Evolutionary conservation across 441 rosid species (phyloP), one percentile per base, ranked within the genome.

Genomic region (Erysimum pusillum): DNA sequence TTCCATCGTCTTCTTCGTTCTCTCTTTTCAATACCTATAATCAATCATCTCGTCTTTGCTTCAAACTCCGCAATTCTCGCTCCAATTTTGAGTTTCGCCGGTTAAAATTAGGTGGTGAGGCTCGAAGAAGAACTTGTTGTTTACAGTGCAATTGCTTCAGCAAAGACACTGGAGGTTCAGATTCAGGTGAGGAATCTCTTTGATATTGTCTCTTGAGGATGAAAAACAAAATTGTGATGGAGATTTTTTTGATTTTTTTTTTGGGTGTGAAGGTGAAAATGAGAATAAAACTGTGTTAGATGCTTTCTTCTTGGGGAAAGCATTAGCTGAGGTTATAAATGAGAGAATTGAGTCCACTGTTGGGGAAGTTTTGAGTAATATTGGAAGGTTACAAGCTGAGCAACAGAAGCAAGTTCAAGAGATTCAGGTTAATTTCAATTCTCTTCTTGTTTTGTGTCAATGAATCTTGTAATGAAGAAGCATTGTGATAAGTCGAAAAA

Each of bases 251-350:
- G n/a, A 36, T 54, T 12, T 3, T 25, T 5, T 59, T 1, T 9
- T 35, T 34, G 20, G 14, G 31, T 25, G 39, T 75, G 74, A 71
- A 93, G 98, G 89, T 75, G 93, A 87, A 31, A 73, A 77, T 66
- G 97, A 88, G 28, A 90, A 89, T 80, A 85, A 61, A 64, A 83
- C 35, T 69, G 86, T 92, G 44, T 67, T 94, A 74, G 97, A 94
- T 83, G 97, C 97, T 1, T 94, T 94, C 83, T 94, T 94, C 89
- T 78, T 92, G 85, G 98, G 98, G n/a, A 94, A 90, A 80, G 98
- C 97, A 82, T 63, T 94, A 58, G 97, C 94, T 34, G 98, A 94
- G 72, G 92, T 94, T 3, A 75, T 94, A 58, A 92, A 80, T 25
- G 97, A 94, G 85, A 84, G 96, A 12, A 31, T 94, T 25, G 98